These are phyloP conservation scores for Colletotrichum noveboracense DNA, from an alignment of 2,329 filamentous ascomycete genomes.

Conservation along the genomic window DNA sequence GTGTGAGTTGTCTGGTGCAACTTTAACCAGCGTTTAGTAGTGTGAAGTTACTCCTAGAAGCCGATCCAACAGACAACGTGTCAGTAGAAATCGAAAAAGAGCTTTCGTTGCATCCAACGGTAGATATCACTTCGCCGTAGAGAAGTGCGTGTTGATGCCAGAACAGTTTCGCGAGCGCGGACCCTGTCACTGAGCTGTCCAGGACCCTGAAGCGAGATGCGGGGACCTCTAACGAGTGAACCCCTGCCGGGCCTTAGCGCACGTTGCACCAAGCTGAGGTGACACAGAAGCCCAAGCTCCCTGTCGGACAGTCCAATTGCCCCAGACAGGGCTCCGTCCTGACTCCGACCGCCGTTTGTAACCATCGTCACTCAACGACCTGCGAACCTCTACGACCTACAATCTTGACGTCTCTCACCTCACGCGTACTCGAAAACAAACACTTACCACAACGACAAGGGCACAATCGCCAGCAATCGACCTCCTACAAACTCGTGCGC, in stretches of 20 bases:
- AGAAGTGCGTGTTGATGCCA: not conserved
- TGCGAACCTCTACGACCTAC: not conserved
- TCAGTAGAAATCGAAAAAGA: not conserved
- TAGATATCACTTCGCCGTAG: not conserved
- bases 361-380: not conserved
- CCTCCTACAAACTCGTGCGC: not conserved
- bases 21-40: not conserved
- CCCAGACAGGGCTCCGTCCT: constrained; percentile 1
- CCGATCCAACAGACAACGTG: not conserved
- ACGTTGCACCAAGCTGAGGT: not conserved
- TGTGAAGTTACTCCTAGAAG: not conserved
- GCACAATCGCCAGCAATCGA: too few species aligned
- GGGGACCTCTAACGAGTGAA: not conserved
- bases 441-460: not conserved
- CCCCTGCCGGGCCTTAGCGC: constrained; percentile 4
- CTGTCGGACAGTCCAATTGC: not conserved
- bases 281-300: constrained; percentile 9
- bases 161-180: not conserved
- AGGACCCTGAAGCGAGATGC: not conserved
- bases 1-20: not conserved
- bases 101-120: not conserved
- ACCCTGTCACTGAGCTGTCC: not conserved
- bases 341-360: constrained; percentile 1
- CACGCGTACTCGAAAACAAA: not conserved
- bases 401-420: not conserved